These are phyloP conservation scores for Penicillium palitans DNA, from an alignment of 2,329 filamentous ascomycete species.

Conservation along the genomic window DNA sequence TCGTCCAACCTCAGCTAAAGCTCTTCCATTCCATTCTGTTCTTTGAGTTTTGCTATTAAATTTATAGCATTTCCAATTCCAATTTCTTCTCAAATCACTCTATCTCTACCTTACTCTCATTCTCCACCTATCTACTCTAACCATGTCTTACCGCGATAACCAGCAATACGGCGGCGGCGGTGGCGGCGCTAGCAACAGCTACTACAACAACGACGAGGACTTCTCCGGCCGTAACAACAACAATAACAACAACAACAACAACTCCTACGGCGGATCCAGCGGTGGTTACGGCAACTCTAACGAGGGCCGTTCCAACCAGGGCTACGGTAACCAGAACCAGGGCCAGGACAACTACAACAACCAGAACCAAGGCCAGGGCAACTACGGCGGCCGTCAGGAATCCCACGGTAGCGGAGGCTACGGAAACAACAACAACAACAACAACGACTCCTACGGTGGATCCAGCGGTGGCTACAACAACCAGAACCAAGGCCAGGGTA, in stretches of 20 bases:
- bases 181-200: constrained; percentile 22
- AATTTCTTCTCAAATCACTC: not conserved
- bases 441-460: too few species aligned
- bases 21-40: constrained; percentile 10
- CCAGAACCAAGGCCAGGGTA: too few species aligned
- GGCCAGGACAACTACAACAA: constrained; percentile 5
- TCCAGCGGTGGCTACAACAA: too few species aligned
- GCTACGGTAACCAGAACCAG: not conserved
- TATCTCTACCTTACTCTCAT: not conserved
- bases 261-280: not conserved
- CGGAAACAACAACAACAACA: not conserved
- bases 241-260: constrained; percentile 14
- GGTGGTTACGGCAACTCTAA: constrained; percentile 10
- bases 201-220: constrained; percentile 28
- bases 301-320: not conserved
- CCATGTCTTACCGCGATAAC: constrained; percentile 21
- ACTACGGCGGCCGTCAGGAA: constrained; percentile 9
- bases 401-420: not conserved
- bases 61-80: not conserved
- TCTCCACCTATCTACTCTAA: not conserved
- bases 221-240: constrained; percentile 16
- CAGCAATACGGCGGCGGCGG: constrained; percentile 24
- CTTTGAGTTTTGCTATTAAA: not conserved
- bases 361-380: not conserved
- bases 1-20: constrained; percentile 5